Percentiles rank a stretch among this genome's conserved stretches.
These are phyloP conservation scores for Berberis vulgaris DNA, from an alignment of 164 flowering plant species.

Conservation along the genomic window DNA sequence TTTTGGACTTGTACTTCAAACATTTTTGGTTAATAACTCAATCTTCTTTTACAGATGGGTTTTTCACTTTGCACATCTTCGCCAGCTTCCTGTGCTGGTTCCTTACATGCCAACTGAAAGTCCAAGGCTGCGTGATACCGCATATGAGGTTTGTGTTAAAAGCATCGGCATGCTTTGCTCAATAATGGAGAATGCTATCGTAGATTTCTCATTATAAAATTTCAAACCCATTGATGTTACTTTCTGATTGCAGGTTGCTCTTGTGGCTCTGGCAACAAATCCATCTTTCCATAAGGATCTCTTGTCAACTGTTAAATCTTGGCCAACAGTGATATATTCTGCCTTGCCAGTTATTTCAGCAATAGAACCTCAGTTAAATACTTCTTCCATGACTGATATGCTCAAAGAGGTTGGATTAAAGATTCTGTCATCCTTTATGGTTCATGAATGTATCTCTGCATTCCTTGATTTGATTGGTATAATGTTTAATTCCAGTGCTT, in stretches of 20 bases:
- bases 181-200: not conserved
- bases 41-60: constrained; percentile 65
- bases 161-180: constrained; percentile 2
- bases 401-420: constrained; percentile 67
- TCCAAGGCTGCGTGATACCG: constrained; percentile 88
- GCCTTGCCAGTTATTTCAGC: constrained; percentile 77
- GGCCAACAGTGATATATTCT: constrained; percentile 89
- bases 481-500: not conserved
- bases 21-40: constrained; percentile 10
- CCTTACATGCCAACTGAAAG: constrained; percentile 85
- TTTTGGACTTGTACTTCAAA: not conserved
- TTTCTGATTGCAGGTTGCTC: constrained; percentile 59
- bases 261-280: constrained; percentile 86
- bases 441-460: not conserved
- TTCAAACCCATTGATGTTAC: not conserved
- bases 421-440: not conserved
- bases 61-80: constrained; percentile 96
- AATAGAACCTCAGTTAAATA: constrained; percentile 86
- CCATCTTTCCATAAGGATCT: constrained; percentile 83
- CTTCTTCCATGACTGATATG: constrained; percentile 79
- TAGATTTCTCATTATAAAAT: not conserved
- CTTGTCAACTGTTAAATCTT: constrained; percentile 70
- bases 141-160: constrained; percentile 71
- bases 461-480: too few species aligned
- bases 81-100: constrained; percentile 92